Evolutionary conservation across 495 filamentous ascomycete genomes (phyloP).

Genomic region (Terfezia boudieri): DNA sequence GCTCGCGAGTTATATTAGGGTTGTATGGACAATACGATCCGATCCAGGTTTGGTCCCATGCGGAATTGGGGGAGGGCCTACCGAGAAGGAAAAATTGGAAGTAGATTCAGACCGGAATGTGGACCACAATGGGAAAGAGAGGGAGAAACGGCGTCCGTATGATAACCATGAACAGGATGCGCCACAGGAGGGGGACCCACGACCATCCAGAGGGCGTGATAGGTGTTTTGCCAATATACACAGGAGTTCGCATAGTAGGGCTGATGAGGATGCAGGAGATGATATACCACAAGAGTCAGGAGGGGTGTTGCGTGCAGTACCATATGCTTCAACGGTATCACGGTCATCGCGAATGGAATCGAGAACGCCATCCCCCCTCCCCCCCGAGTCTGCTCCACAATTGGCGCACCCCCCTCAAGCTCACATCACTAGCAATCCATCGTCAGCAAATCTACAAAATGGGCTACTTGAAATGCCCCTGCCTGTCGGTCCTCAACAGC

Average conservation of each 20-base stretch:
- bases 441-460: not conserved
- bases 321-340: not conserved
- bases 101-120: conserved; percentile 9
- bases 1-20: conserved; percentile 42
- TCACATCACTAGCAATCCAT: not conserved
- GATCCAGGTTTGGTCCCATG: conserved; percentile 34
- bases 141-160: conserved; percentile 3
- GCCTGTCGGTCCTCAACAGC: not conserved
- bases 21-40: conserved; percentile 37
- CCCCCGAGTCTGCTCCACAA: conserved; percentile 26
- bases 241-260: not conserved
- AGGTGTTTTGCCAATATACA: too few species aligned
- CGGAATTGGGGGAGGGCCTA: conserved; percentile 4
- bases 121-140: not conserved
- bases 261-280: not conserved
- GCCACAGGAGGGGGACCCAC: conserved; percentile 9
- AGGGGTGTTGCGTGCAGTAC: conserved; percentile 3
- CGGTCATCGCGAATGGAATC: not conserved
- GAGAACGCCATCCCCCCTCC: conserved; percentile 11
- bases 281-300: not conserved
- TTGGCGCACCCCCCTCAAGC: not conserved
- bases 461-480: not conserved
- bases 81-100: conserved; percentile 3
- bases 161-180: not conserved
- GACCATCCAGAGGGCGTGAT: conserved; percentile 1